Evolutionary conservation across 2,329 filamentous ascomycete species (phyloP), one percentile per base, ranked within the genome.

Genomic region (Hypoxylon rubiginosum): DNA sequence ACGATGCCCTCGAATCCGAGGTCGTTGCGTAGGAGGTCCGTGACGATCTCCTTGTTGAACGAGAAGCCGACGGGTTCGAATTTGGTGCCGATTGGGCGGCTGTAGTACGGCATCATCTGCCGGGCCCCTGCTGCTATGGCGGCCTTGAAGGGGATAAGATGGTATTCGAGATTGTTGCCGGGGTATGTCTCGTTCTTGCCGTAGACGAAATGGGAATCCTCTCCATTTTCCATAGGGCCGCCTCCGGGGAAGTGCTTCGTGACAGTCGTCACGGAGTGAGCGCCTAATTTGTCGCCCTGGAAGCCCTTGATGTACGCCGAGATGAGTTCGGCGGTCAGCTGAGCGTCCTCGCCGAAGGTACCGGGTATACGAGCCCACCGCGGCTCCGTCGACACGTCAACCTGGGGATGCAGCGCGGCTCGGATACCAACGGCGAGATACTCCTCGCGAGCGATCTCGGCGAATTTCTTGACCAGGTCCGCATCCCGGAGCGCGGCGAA

Each of bases 221-320:
- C 82, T 19, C 85, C 85, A 50, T 83, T 75, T 61, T 83, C 75
- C 69, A 82, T 79, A 0, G 84, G 80, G 0, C 85, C 85, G 7
- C 80, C 83, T 4, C 85, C 85, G 0, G 84, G 84, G 68, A 87
- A 86, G 66, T 87, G 84, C 73, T 86, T 86, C 0, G 84, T 85
- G 1, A 85, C 80, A 0, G 84, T 83, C 1, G 79, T 80, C 3
- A 86, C 80, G 1, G 82, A 83, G 28, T 79, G 65, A 0, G 73
- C 68, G 0, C 83, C 83, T n/a, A 85, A 74, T 32, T 77, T 73
- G 1, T 79, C 76, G 0, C 82, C 82, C 26, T 84, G 83, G 51
- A 86, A 81, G 17, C 83, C 84, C 50, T 81, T 79, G 69, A 86
- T 80, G 56, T 84, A 85, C 0, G 80, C 80, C 2, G 79, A 76